Base-by-base conservation (phyloP, 768 basidiomycete species). In the Leucosporidium yakuticum region DNA sequence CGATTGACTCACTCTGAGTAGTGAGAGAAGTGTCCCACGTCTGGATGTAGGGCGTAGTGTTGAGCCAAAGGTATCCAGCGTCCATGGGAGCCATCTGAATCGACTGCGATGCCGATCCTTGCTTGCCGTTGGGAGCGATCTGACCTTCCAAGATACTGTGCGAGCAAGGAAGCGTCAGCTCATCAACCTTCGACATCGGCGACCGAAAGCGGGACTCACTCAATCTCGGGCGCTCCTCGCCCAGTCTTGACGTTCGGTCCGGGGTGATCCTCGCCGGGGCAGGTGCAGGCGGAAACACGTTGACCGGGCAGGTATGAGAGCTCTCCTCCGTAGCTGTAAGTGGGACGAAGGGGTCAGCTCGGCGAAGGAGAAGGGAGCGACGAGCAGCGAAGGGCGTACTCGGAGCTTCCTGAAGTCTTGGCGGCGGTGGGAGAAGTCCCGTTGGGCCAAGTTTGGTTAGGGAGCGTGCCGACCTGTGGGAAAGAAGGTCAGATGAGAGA, bases 211-310 rank as follows among this genome's bases (percentile, higher is more conserved):
- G 29, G 19, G 6, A 19, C 25, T 6, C 19, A 44, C 39, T 70
- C 69, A 54, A 70, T 91, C 81, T 97, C 95, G 2, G 95, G 94
- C 2, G 88, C 90, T 47, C 86, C 86, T 61, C 94, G 85, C 23
- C 87, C 81, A 21, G 75, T 80, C 36, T 79, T 82, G 63, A 83
- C 82, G 49, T 74, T 82, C 6, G 94, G 94, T 20, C 69, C 69
- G 3, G 94, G 94, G 77, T 97, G 94, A 73, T 44, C 90, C 36
- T 85, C 84, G 21, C 85, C 86, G 0, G 87, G 80, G 77, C 94
- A 97, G 4, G 92, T 94, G 78, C 94, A 97, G 1, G 91, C 80
- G 1, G 90, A 90, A 23, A 91, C 78, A 57, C 88, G 84, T 76
- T 97, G 95, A 0, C 94, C 95, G 7, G 91, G 90, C 21, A 91